A percentile compares a stretch with the other conserved stretches of the same genome.
Evolutionary conservation across 768 basidiomycete species (phyloP).

Genomic region (Rhizopogon roseolus): DNA sequence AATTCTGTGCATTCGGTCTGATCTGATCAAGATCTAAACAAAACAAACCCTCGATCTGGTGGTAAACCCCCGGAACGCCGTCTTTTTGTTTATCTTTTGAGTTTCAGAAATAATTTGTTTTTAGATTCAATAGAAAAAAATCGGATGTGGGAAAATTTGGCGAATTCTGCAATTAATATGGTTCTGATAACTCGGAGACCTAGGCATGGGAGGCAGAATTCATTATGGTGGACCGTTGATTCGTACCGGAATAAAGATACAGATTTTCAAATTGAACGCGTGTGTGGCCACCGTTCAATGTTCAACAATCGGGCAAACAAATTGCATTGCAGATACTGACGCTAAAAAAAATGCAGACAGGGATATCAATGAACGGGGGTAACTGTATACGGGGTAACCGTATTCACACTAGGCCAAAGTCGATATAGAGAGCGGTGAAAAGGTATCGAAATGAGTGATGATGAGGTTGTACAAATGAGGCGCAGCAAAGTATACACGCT

Average conservation of each 20-base stretch:
- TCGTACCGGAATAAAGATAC: no score
- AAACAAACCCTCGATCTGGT: neutral
- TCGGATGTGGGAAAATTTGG: no score
- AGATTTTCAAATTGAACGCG: no score
- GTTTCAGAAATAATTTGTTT: neutral
- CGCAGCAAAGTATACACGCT: slow-evolving; percentile 30
- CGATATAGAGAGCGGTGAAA: slow-evolving; percentile 8
- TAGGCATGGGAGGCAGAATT: no score
- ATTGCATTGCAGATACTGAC: slow-evolving; percentile 11
- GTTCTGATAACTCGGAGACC: no score
- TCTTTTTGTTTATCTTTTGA: neutral
- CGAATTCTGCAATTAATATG: no score
- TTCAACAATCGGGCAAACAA: neutral
- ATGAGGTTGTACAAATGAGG: slow-evolving; percentile 30
- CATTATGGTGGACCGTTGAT: no score
- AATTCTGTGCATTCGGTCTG: slow-evolving; percentile 22
- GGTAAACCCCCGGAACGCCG: slow-evolving; percentile 10
- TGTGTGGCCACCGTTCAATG: neutral
- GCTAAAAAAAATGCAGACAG: slow-evolving; percentile 9
- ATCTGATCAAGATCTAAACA: slow-evolving; percentile 28
- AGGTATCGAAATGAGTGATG: slow-evolving; percentile 31
- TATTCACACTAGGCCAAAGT: slow-evolving; percentile 24
- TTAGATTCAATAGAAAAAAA: no score
- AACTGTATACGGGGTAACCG: slow-evolving; percentile 34
- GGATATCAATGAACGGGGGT: slow-evolving; percentile 31